These are phyloP conservation scores for Phytopythium litorale DNA, from an alignment of 352 stramenopile species.

Conservation along the genomic window DNA sequence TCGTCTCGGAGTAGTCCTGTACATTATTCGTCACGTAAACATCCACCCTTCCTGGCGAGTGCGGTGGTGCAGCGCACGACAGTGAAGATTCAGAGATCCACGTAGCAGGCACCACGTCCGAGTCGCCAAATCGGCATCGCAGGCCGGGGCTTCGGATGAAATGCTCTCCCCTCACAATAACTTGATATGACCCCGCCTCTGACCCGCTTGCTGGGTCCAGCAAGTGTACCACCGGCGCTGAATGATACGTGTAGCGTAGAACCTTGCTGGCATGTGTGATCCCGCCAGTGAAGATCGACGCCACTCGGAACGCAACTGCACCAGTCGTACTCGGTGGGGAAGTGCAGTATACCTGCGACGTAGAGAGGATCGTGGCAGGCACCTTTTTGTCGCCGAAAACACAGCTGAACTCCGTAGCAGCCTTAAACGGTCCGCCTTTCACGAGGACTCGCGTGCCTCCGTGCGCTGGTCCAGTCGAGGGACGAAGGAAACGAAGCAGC, in stretches of 20 bases:
- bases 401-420: slow-evolving; percentile 17
- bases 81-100: slow-evolving; percentile 34
- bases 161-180: slow-evolving; percentile 26
- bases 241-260: slow-evolving; percentile 20
- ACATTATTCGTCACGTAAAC: slow-evolving; percentile 55
- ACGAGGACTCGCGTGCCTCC: slow-evolving; percentile 40
- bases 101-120: slow-evolving; percentile 17
- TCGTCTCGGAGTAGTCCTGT: slow-evolving; percentile 38
- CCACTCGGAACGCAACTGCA: slow-evolving; percentile 21
- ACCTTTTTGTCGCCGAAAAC: slow-evolving; percentile 19
- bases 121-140: slow-evolving; percentile 39
- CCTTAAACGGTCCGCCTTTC: slow-evolving; percentile 22
- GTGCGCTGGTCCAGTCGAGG: slow-evolving; percentile 21
- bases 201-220: slow-evolving; percentile 26
- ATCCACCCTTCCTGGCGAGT: slow-evolving; percentile 24
- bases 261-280: background rate
- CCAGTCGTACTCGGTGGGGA: slow-evolving; percentile 17
- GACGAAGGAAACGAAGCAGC: slow-evolving; percentile 23
- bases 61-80: slow-evolving; percentile 22
- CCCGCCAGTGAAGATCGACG: background rate
- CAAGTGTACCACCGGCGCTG: slow-evolving; percentile 8
- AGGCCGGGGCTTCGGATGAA: slow-evolving; percentile 32
- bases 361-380: slow-evolving; percentile 19
- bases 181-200: slow-evolving; percentile 18
- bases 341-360: slow-evolving; percentile 27